phyloP scores from a whole-genome alignment of 225 moss, liverwort and hornwort species.

The Rhytidiadelphus loreus region DNA sequence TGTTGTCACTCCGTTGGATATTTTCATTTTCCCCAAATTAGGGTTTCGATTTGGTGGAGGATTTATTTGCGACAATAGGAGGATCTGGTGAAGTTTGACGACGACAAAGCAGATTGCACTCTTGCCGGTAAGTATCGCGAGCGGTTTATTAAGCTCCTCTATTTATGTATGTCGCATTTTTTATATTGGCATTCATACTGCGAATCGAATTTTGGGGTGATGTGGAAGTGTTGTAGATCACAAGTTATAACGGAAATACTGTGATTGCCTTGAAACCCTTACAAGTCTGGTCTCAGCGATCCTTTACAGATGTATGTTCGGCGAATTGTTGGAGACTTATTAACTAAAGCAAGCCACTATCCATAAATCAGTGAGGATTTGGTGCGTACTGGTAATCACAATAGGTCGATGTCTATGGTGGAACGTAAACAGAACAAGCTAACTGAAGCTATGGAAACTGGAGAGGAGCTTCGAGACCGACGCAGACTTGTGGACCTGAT shows the following conservation, averaged over 20 bases:
- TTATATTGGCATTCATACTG: not conserved
- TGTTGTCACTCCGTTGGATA: not conserved
- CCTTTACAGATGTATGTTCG: constrained; percentile 3
- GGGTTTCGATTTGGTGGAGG: not conserved
- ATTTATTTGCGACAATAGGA: not conserved
- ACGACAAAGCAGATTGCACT: not conserved
- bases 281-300: constrained; percentile 68
- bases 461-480: constrained; percentile 24
- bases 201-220: not conserved
- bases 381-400: not conserved
- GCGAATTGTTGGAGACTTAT: not conserved
- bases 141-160: not conserved
- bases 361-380: not conserved
- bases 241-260: constrained; percentile 63
- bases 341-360: not conserved
- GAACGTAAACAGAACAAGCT: not conserved
- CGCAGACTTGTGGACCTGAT: constrained; percentile 49
- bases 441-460: constrained; percentile 1
- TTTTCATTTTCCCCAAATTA: not conserved
- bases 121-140: not conserved
- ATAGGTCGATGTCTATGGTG: not conserved
- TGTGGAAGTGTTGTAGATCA: constrained; percentile 13
- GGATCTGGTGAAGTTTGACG: not conserved
- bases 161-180: not conserved
- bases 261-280: constrained; percentile 50